Evolutionary conservation across 768 basidiomycete species (phyloP).

Genomic region (Pholiota conissans): DNA sequence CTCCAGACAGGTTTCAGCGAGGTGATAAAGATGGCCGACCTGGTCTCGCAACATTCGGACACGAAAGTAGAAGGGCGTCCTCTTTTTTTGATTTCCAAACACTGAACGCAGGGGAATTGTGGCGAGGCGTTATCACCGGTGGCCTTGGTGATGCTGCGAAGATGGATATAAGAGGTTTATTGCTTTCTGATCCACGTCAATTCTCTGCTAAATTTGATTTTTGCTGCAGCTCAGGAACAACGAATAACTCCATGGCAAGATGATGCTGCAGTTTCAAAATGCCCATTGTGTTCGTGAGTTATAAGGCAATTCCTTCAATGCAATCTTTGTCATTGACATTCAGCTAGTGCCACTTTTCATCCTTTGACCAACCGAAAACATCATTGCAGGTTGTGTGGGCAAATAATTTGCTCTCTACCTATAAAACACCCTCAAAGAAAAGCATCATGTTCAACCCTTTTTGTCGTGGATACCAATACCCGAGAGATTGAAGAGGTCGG

Average conservation of each 20-base stretch:
- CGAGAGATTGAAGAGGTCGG: slow-evolving; percentile 81
- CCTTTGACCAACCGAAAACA: slow-evolving; percentile 92
- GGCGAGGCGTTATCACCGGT: slow-evolving; percentile 56
- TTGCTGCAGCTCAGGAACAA: slow-evolving; percentile 72
- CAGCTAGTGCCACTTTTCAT: slow-evolving; percentile 71
- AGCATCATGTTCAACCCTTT: slow-evolving; percentile 73
- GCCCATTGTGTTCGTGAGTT: slow-evolving; percentile 82
- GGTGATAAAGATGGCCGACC: background rate
- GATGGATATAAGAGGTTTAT: slow-evolving; percentile 66
- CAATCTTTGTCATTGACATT: background rate
- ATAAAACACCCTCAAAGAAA: slow-evolving; percentile 69
- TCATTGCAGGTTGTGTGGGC: slow-evolving; percentile 92
- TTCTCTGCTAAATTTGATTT: slow-evolving; percentile 4
- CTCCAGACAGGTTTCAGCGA: slow-evolving; percentile 6
- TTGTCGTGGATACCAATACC: slow-evolving; percentile 81
- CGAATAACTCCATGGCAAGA: slow-evolving; percentile 94
- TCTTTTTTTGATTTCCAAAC: slow-evolving; percentile 76
- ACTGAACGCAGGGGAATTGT: slow-evolving; percentile 66
- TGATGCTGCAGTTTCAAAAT: slow-evolving; percentile 72
- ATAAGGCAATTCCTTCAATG: background rate
- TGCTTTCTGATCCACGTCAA: background rate
- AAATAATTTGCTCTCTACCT: slow-evolving; percentile 88
- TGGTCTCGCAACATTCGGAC: background rate
- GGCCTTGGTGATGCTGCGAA: slow-evolving; percentile 46
- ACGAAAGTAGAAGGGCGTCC: slow-evolving; percentile 49